Evolutionary conservation across 352 stramenopile genomes (phyloP).

Genomic region (Globisporangium acanthophoron): DNA sequence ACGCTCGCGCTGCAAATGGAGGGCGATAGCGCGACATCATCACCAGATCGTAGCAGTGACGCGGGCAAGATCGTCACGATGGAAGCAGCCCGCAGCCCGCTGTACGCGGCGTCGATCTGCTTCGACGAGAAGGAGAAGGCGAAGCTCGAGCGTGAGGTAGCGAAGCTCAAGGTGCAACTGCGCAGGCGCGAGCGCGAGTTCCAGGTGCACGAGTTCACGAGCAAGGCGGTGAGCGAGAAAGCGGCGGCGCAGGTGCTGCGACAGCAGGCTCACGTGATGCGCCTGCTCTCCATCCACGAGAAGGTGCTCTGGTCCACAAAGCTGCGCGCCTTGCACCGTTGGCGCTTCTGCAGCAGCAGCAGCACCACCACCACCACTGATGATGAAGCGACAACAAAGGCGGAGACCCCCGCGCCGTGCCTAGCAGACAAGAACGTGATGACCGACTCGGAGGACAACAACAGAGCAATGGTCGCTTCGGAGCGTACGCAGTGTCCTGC

Average conservation of each 20-base stretch:
- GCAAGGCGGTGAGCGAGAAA: conserved; percentile 11
- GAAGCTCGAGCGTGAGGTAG: conserved; percentile 29
- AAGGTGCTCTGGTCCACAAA: conserved; percentile 18
- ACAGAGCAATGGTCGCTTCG: not conserved
- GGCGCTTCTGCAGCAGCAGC: conserved; percentile 16
- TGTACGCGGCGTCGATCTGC: conserved; percentile 14
- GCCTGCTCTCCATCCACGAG: conserved; percentile 25
- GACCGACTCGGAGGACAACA: conserved; percentile 7
- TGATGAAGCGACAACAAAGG: not conserved
- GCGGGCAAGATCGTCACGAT: not conserved
- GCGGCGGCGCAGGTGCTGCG: conserved; percentile 6
- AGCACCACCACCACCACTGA: too few species aligned
- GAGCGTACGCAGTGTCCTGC: not conserved
- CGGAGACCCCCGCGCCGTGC: too few species aligned
- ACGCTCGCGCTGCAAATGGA: not conserved
- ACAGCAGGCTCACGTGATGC: conserved; percentile 27
- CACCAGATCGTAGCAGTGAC: not conserved
- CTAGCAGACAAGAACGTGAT: conserved; percentile 5
- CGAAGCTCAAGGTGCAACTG: conserved; percentile 27
- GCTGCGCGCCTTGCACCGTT: conserved; percentile 28
- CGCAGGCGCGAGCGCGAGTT: conserved; percentile 32
- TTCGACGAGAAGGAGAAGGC: conserved; percentile 32
- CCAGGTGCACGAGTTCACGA: conserved; percentile 12
- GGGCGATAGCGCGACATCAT: not conserved
- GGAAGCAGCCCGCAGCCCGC: not conserved